These are phyloP conservation scores for Ochetophila trinervis DNA, from an alignment of 306 rosid species.

Conservation along the genomic window DNA sequence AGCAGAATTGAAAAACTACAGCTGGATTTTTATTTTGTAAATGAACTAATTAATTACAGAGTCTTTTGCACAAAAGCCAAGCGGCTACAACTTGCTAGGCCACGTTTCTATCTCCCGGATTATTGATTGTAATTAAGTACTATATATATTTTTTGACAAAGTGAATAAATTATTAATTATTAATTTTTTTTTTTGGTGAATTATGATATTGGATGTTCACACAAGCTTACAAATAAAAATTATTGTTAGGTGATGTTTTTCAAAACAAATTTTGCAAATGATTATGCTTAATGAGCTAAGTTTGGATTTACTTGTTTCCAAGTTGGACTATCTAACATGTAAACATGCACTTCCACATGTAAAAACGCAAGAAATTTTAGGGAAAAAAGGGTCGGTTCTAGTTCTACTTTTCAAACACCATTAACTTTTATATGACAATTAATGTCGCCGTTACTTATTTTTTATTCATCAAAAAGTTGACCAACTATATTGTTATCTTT, in stretches of 20 bases:
- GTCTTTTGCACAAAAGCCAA: too few species aligned
- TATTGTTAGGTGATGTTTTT: slow-evolving; percentile 18
- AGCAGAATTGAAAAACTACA: too few species aligned
- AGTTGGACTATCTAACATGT: slow-evolving; percentile 8
- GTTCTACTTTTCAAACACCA: slow-evolving; percentile 35
- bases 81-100: too few species aligned
- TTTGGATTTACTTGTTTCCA: slow-evolving; percentile 26
- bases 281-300: slow-evolving; percentile 22
- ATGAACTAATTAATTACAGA: too few species aligned
- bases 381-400: slow-evolving; percentile 20
- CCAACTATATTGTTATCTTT: background rate
- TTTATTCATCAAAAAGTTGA: slow-evolving; percentile 2
- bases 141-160: too few species aligned
- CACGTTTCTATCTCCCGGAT: too few species aligned
- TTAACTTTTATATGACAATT: too few species aligned
- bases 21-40: too few species aligned
- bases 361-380: slow-evolving; percentile 18
- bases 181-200: too few species aligned
- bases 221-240: background rate
- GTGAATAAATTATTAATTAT: too few species aligned
- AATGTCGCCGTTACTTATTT: background rate
- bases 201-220: background rate
- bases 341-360: slow-evolving; percentile 17
- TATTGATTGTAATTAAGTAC: too few species aligned
- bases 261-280: slow-evolving; percentile 33